phyloP scores from a whole-genome alignment of 2,329 filamentous ascomycete species.

The Hypocreales sp. region DNA sequence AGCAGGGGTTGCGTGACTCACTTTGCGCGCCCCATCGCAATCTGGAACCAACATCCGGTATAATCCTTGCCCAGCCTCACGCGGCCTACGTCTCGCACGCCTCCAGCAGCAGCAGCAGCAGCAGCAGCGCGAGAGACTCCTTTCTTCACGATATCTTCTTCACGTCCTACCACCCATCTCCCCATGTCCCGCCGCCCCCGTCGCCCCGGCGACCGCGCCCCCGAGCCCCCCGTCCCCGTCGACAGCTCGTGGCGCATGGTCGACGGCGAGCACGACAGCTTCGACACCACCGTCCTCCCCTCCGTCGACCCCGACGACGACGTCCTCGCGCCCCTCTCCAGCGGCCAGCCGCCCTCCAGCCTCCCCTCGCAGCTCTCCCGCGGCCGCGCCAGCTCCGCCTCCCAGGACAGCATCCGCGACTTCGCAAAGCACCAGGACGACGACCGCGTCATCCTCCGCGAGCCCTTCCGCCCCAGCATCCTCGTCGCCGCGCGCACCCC shows the following conservation, averaged over 20 bases:
- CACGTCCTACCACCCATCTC: no score
- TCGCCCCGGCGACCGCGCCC: constrained; percentile 3
- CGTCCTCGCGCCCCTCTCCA: constrained; percentile 19
- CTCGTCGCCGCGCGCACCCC: constrained; percentile 26
- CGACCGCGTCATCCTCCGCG: constrained; percentile 36
- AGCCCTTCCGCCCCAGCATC: constrained; percentile 39
- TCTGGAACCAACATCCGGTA: no score
- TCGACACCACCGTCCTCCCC: constrained; percentile 38
- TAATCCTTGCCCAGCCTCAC: no score
- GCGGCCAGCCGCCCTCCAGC: constrained; percentile 18
- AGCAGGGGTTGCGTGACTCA: no score
- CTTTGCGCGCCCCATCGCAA: no score
- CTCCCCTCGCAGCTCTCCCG: constrained; percentile 30
- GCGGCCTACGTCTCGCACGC: no score
- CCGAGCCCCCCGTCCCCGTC: constrained; percentile 20
- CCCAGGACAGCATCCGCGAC: constrained; percentile 40
- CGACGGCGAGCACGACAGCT: constrained; percentile 44
- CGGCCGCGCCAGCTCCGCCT: constrained; percentile 24
- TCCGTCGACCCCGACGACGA: constrained; percentile 22
- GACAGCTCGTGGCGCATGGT: constrained; percentile 46
- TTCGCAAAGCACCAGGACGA: constrained; percentile 38
- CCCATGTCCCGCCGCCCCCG: constrained; percentile 2
- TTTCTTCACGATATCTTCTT: no score
- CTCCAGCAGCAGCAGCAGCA: no score
- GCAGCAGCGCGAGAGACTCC: no score